Conservation (phyloP, 768 basidiomycete species). For the Podaxis carcinomalis region DNA sequence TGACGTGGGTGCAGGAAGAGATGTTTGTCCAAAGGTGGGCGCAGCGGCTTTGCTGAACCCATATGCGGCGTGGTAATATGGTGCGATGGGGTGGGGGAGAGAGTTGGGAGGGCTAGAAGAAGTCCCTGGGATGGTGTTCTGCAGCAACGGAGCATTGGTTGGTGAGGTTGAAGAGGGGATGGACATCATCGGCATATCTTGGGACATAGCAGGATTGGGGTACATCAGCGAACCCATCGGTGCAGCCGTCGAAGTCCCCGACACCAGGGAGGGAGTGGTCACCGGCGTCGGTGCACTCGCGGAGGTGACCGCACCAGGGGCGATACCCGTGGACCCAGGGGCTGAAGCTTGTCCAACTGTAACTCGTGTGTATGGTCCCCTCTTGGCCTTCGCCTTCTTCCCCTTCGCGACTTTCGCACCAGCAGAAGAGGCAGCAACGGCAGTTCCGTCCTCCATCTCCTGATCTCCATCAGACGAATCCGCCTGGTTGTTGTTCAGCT, state of each 20-base stretch:
- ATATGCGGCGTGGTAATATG: not conserved
- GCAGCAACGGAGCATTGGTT: not conserved
- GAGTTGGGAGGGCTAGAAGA: not conserved
- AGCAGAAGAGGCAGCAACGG: not conserved
- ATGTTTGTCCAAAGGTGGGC: conserved; percentile 1
- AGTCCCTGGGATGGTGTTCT: not conserved
- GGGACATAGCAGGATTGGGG: not conserved
- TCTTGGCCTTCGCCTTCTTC: not conserved
- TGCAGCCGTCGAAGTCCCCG: not conserved
- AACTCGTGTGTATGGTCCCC: conserved; percentile 5
- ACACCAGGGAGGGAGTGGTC: not conserved
- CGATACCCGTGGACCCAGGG: conserved; percentile 2
- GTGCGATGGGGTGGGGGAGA: not conserved
- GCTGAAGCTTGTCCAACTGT: conserved; percentile 3
- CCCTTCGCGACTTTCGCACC: not conserved
- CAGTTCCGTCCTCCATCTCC: not conserved
- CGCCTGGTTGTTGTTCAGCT: not conserved
- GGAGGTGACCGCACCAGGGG: not conserved
- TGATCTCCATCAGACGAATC: conserved; percentile 6
- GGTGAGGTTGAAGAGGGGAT: not conserved
- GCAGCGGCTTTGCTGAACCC: not conserved
- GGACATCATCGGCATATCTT: not conserved
- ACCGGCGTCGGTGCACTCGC: not conserved
- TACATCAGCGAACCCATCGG: not conserved
- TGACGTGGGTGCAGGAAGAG: not conserved